Conservation (phyloP, 306 rosid genomes). For the Prunus davidiana region DNA sequence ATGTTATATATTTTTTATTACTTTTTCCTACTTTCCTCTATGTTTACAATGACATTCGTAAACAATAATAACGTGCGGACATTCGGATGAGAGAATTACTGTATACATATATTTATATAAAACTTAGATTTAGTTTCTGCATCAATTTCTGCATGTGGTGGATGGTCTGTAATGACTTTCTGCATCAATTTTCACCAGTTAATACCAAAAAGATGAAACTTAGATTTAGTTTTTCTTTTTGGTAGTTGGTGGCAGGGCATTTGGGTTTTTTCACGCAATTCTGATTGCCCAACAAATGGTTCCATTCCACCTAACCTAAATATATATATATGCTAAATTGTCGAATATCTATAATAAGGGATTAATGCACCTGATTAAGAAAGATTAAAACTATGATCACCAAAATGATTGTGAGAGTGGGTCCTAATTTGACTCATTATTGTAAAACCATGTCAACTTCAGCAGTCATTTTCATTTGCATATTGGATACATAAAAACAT, state of each 20-base stretch:
- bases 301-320: slow-evolving; percentile 39
- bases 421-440: slow-evolving; percentile 22
- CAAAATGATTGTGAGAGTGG: slow-evolving; percentile 26
- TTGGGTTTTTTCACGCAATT: slow-evolving; percentile 8
- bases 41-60: too few species aligned
- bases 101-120: too few species aligned
- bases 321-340: slow-evolving; percentile 8
- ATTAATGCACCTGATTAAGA: slow-evolving; percentile 9
- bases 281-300: slow-evolving; percentile 25
- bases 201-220: slow-evolving; percentile 9
- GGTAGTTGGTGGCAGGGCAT: slow-evolving; percentile 15
- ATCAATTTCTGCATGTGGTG: background rate
- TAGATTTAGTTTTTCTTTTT: slow-evolving; percentile 15
- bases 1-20: too few species aligned
- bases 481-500: background rate
- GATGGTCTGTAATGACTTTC: slow-evolving; percentile 23
- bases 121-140: too few species aligned
- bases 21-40: accelerated
- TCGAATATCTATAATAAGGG: slow-evolving; percentile 4
- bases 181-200: slow-evolving; percentile 25
- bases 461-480: background rate
- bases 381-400: slow-evolving; percentile 5
- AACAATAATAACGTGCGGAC: too few species aligned
- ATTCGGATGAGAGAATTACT: too few species aligned
- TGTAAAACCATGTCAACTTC: background rate